Percentiles rank a stretch among this genome's conserved stretches.
These are phyloP conservation scores for Saccharomycopsis capsularis DNA, from an alignment of 805 yeast species.

Conservation along the genomic window DNA sequence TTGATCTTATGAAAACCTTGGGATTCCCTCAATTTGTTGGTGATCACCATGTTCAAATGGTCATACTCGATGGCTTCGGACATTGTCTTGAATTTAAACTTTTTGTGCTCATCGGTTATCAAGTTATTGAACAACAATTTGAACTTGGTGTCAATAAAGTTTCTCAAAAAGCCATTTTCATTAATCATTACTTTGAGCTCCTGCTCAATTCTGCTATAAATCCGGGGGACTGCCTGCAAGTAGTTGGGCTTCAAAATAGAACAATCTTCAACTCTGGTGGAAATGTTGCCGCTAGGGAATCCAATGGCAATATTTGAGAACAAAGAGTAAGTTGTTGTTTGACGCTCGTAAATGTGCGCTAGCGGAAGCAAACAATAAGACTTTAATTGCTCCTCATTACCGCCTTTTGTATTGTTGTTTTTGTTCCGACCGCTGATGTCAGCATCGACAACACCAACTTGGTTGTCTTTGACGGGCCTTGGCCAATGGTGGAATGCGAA, in stretches of 20 bases:
- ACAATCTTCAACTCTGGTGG: slow-evolving; percentile 44
- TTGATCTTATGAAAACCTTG: slow-evolving; percentile 35
- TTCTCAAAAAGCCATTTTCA: slow-evolving; percentile 36
- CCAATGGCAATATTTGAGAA: slow-evolving; percentile 39
- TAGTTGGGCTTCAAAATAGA: slow-evolving; percentile 39
- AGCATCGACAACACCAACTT: background rate
- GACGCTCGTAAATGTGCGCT: slow-evolving; percentile 53
- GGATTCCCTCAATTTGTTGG: slow-evolving; percentile 29
- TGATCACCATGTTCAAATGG: slow-evolving; percentile 30
- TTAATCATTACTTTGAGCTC: slow-evolving; percentile 28
- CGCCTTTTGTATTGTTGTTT: slow-evolving; percentile 12
- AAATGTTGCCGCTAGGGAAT: slow-evolving; percentile 40
- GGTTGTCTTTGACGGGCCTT: slow-evolving; percentile 25
- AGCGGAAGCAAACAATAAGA: slow-evolving; percentile 43
- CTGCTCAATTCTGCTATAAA: slow-evolving; percentile 42
- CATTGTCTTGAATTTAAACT: background rate
- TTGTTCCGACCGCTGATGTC: slow-evolving; percentile 7
- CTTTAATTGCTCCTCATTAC: slow-evolving; percentile 25
- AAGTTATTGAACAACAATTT: slow-evolving; percentile 6
- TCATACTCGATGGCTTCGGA: slow-evolving; percentile 25
- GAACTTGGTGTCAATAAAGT: slow-evolving; percentile 26
- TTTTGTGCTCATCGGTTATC: background rate
- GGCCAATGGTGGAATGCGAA: slow-evolving; percentile 27
- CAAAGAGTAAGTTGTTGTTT: slow-evolving; percentile 34
- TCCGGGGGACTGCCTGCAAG: slow-evolving; percentile 49